These are phyloP conservation scores for Spergularia bocconei DNA, from an alignment of 148 eudicot species.

Conservation along the genomic window DNA sequence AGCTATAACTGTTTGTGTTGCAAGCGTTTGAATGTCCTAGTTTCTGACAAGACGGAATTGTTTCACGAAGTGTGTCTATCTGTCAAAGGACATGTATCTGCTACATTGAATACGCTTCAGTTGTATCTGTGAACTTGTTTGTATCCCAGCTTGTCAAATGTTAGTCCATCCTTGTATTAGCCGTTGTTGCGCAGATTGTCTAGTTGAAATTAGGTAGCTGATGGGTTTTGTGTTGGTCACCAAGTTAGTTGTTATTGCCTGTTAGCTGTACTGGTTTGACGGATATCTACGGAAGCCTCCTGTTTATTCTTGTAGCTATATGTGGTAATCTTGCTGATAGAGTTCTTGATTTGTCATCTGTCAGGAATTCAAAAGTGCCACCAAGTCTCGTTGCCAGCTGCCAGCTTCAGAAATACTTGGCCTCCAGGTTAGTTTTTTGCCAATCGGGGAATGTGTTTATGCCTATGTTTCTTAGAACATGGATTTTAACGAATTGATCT, in stretches of 20 bases:
- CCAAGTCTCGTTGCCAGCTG: constrained; percentile 42
- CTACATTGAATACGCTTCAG: background rate
- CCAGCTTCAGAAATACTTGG: constrained; percentile 33
- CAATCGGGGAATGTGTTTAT: background rate
- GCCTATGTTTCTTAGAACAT: background rate
- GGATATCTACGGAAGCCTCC: background rate
- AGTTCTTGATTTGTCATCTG: constrained; percentile 22
- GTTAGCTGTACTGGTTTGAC: too few species aligned
- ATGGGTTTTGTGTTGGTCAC: too few species aligned
- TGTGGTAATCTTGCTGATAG: constrained; percentile 15
- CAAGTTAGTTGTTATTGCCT: too few species aligned
- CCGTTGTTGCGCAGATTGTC: background rate
- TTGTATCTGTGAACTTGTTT: background rate
- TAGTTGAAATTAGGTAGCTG: too few species aligned
- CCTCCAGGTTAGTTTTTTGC: constrained; percentile 42
- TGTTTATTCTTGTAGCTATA: background rate
- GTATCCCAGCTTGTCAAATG: background rate
- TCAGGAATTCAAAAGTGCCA: constrained; percentile 51
- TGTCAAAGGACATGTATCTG: background rate
- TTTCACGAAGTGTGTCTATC: background rate
- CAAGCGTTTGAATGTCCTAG: background rate
- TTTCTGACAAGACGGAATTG: constrained; percentile 3
- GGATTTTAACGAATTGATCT: background rate
- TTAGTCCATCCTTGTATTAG: background rate
- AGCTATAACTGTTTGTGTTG: background rate